Conservation (phyloP, 441 rosid species). For the Mallotus repandus region DNA sequence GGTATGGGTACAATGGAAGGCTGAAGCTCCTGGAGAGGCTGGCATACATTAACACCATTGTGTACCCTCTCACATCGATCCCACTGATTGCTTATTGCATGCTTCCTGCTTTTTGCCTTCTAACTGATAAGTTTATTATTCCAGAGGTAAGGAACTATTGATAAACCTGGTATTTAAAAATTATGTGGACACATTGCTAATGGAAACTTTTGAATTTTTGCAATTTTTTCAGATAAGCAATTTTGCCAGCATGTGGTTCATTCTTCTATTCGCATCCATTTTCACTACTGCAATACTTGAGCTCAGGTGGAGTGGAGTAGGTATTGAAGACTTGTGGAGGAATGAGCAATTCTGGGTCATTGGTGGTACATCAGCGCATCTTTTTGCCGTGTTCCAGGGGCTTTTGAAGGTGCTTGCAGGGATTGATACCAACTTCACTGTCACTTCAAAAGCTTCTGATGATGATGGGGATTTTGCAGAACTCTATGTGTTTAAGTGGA, state of each 20-base stretch:
- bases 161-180: background rate
- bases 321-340: slow-evolving; percentile 99
- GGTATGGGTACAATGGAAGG: slow-evolving; percentile 91
- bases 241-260: slow-evolving; percentile 95
- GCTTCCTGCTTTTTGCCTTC: slow-evolving; percentile 95
- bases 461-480: slow-evolving; percentile 93
- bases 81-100: slow-evolving; percentile 86
- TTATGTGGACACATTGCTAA: background rate
- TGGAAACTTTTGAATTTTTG: slow-evolving; percentile 6
- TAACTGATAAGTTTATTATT: slow-evolving; percentile 82
- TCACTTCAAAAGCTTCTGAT: slow-evolving; percentile 89
- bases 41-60: slow-evolving; percentile 92
- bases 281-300: slow-evolving; percentile 83
- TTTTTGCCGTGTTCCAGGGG: slow-evolving; percentile 97
- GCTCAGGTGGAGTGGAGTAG: slow-evolving; percentile 89
- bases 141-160: slow-evolving; percentile 62
- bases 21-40: slow-evolving; percentile 80
- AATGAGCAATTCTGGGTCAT: slow-evolving; percentile 99
- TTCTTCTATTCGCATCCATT: slow-evolving; percentile 84
- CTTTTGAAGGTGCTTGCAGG: slow-evolving; percentile 95
- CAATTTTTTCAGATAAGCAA: slow-evolving; percentile 77
- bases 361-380: slow-evolving; percentile 97
- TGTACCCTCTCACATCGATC: slow-evolving; percentile 88
- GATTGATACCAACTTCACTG: slow-evolving; percentile 93
- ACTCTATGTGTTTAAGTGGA: slow-evolving; percentile 96